Conservation (phyloP, 129 eudicot genomes). For the Flaveria sonorensis region DNA sequence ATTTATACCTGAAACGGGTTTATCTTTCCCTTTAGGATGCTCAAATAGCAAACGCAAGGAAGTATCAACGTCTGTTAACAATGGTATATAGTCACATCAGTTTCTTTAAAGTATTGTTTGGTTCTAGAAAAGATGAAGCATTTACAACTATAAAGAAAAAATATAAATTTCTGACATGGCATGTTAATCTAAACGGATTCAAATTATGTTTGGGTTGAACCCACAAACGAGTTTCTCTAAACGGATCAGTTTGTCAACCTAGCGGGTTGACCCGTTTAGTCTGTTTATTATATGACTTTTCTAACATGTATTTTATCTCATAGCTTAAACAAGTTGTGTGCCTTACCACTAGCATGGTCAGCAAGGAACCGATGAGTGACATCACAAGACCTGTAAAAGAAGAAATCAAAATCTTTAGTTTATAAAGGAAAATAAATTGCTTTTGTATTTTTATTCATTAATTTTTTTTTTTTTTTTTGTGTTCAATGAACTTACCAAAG, state of each 20-base stretch:
- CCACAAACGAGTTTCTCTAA: too few species aligned
- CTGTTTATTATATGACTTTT: background rate
- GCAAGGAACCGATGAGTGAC: constrained; percentile 90
- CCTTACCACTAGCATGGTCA: constrained; percentile 92
- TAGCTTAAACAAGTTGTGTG: too few species aligned
- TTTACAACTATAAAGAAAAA: too few species aligned
- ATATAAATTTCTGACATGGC: too few species aligned
- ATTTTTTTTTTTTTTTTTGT: too few species aligned
- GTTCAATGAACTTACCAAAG: constrained; percentile 56
- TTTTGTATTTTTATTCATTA: background rate
- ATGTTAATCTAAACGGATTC: too few species aligned
- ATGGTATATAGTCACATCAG: background rate
- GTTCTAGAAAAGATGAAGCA: too few species aligned
- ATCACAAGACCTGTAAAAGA: constrained; percentile 71
- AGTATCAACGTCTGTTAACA: constrained; percentile 79
- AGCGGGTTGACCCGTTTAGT: background rate
- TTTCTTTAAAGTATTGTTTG: background rate
- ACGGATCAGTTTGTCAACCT: too few species aligned
- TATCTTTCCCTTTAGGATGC: constrained; percentile 62
- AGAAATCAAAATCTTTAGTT: constrained; percentile 17
- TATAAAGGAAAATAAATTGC: constrained; percentile 1
- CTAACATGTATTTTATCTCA: too few species aligned
- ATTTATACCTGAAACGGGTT: constrained; percentile 59
- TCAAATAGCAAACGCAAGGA: constrained; percentile 85
- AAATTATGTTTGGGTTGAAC: too few species aligned